Evolutionary conservation across 1,284 basidiomycete genomes (phyloP).

Genomic region (Rhodotorula sp.): DNA sequence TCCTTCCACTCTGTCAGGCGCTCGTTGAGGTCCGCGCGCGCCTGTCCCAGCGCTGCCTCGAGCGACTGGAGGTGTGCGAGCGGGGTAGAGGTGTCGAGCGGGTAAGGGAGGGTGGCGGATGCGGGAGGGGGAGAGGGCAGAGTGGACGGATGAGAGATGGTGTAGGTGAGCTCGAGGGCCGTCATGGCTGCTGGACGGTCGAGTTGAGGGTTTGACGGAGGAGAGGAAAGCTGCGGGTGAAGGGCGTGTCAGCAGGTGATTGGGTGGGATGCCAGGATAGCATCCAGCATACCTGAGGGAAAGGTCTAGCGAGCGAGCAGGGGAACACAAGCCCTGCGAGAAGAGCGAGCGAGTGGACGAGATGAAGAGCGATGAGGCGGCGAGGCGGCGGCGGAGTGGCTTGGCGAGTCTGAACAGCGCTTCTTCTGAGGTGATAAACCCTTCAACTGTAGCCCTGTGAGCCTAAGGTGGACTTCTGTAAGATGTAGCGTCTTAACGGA

Average conservation of each 20-base stretch:
- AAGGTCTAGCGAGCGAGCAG: neutral
- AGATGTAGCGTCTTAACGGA: too few relatives aligned
- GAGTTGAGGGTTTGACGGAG: neutral
- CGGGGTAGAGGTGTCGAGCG: constrained; percentile 22
- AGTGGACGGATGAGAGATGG: neutral
- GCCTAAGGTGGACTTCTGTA: too few relatives aligned
- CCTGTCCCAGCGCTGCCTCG: constrained; percentile 19
- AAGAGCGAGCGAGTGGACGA: neutral
- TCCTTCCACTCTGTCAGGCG: constrained; percentile 35
- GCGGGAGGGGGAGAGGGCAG: neutral
- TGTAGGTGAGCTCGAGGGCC: constrained; percentile 9
- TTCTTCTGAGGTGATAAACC: too few relatives aligned
- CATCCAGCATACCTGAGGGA: neutral
- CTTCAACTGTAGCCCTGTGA: too few relatives aligned
- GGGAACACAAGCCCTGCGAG: neutral
- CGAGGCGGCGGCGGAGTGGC: neutral
- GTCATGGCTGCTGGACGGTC: neutral
- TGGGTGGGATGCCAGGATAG: too few relatives aligned
- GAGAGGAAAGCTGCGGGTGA: neutral
- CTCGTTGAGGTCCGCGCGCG: constrained; percentile 21
- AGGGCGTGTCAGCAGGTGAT: too few relatives aligned
- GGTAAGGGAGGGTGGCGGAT: constrained; percentile 4
- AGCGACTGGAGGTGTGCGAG: constrained; percentile 26
- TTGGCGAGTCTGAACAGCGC: too few relatives aligned
- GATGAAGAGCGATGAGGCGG: neutral